phyloP scores from a whole-genome alignment of 306 rosid species.

The Lablab purpureus region DNA sequence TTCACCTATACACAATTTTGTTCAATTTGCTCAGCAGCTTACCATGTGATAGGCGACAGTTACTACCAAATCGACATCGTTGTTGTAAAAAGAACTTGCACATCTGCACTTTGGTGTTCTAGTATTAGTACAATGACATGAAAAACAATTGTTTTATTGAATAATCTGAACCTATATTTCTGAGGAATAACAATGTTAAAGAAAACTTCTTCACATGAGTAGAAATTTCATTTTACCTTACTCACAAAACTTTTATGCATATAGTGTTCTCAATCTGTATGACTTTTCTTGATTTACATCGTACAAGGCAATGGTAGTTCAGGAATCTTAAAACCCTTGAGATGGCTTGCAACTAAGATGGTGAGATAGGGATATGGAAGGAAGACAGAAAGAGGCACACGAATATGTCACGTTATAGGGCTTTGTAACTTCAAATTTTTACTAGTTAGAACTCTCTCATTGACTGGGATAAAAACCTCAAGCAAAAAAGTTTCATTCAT shows the following conservation, averaged over 20 bases:
- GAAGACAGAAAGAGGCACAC: not conserved
- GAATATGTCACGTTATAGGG: conserved; percentile 15
- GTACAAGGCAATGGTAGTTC: conserved; percentile 16
- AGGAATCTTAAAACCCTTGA: conserved; percentile 37
- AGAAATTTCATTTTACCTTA: conserved; percentile 35
- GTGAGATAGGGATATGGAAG: not conserved
- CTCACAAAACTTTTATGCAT: not conserved
- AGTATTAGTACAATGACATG: conserved; percentile 64
- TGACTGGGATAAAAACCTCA: not conserved
- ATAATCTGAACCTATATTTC: conserved; percentile 44
- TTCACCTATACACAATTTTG: conserved; percentile 40
- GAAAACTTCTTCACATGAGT: conserved; percentile 37
- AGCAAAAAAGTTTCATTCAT: not conserved
- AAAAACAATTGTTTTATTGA: conserved; percentile 51
- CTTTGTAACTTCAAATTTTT: conserved; percentile 20
- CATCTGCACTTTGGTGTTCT: conserved; percentile 87
- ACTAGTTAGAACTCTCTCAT: conserved; percentile 17
- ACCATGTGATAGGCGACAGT: conserved; percentile 98
- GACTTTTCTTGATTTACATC: not conserved
- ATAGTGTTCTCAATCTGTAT: conserved; percentile 34
- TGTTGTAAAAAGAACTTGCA: conserved; percentile 97
- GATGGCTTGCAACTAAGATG: not conserved
- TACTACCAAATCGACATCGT: conserved; percentile 90
- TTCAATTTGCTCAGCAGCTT: conserved; percentile 57
- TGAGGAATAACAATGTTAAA: conserved; percentile 28